These are phyloP conservation scores for Cytospora piceicola DNA, from an alignment of 2,329 filamentous ascomycete species.

Conservation along the genomic window DNA sequence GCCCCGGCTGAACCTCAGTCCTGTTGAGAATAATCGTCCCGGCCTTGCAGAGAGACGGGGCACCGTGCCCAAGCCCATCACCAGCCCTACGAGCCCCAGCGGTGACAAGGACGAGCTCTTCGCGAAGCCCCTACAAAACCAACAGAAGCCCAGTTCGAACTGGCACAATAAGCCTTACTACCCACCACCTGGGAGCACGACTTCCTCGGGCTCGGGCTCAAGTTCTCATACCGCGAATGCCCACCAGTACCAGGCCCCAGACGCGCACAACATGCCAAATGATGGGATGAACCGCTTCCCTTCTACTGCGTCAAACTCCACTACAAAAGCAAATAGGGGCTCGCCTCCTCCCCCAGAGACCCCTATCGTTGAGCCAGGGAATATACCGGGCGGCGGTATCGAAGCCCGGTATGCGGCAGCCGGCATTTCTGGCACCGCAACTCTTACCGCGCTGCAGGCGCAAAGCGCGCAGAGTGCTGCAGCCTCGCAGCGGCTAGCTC, in stretches of 20 bases:
- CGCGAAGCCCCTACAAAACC: conserved; percentile 62
- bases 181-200: conserved; percentile 54
- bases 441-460: conserved; percentile 71
- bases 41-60: conserved; percentile 81
- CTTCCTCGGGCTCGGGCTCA: conserved; percentile 37
- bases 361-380: conserved; percentile 74
- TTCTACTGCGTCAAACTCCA: conserved; percentile 91
- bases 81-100: conserved; percentile 79
- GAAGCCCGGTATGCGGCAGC: conserved; percentile 90
- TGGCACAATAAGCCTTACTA: conserved; percentile 65
- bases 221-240: conserved; percentile 35
- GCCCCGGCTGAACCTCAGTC: conserved; percentile 59
- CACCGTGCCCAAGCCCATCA: conserved; percentile 78
- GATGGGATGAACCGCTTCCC: conserved; percentile 65
- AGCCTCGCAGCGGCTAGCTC: conserved; percentile 77
- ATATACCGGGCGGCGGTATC: conserved; percentile 77
- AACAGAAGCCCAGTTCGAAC: conserved; percentile 43
- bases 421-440: conserved; percentile 84
- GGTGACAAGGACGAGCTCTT: conserved; percentile 80
- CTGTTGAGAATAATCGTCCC: conserved; percentile 61
- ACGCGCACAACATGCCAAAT: conserved; percentile 45
- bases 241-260: conserved; percentile 31
- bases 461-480: conserved; percentile 81
- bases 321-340: conserved; percentile 86
- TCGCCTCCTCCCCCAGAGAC: conserved; percentile 96